Evolutionary conservation across 306 rosid species (phyloP), one percentile per base, ranked within the genome.

Genomic region (Fragaria iinumae): DNA sequence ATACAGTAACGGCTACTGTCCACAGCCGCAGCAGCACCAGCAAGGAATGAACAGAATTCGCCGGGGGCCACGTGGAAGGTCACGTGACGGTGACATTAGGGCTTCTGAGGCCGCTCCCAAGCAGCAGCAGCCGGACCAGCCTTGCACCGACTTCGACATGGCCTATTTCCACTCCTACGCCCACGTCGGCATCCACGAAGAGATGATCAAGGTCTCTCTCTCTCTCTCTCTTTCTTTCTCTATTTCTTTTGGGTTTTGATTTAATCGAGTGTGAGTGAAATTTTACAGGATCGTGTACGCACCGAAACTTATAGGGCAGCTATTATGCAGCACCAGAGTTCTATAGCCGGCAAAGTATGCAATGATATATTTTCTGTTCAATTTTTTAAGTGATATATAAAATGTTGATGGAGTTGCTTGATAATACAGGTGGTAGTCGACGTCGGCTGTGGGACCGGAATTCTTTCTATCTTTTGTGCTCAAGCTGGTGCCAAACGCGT

Each of bases 401-500:
- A 8, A 1, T 23, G 29, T 57, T 57, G 16, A 57, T 57, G 5
- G 4, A 2, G 10, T 53, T 68, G 55, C 55, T 49, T 49, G n/a
- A 4, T 48, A 11, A 2, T 44, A 9, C 87, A 92, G 98, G 98
- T 95, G 67, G 98, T 95, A 32, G 89, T 95, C 77, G 98, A 95
- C 72, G 98, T 95, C 76, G 98, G 98, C 67, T 95, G 98, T 50
- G 98, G 98, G 77, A 92, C 98, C 0, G 98, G 98, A 56, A 92
- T 95, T 78, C 97, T 95, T 68, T 92, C 98, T 36, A 95, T 95
- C 82, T 95, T 95, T 84, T 95, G 98, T 86, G 98, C 97, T 79
- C 95, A 89, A 80, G 97, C 97, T 77, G 98, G 98, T 57, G 98
- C 98, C 43, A 95, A 86, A 80, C 91, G 98, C 80, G 98, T 95